Evolutionary conservation across 129 eudicot species (phyloP).

Genomic region (Flaveria brownii): DNA sequence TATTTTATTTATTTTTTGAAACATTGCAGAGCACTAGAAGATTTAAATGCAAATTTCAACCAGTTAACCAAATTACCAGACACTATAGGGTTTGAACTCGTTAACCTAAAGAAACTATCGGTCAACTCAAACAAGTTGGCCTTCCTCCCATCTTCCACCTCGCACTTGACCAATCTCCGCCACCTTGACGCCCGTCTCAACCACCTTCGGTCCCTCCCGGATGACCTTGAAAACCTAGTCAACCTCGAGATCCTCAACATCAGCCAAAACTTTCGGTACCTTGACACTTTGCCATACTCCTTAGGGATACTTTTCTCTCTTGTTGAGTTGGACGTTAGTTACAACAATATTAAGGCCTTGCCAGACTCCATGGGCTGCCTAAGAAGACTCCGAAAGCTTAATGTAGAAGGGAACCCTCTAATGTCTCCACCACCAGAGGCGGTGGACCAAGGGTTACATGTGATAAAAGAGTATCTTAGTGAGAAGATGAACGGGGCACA

Average conservation of each 20-base stretch:
- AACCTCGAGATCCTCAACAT: conserved; percentile 70
- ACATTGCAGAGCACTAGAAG: conserved; percentile 50
- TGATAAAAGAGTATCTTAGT: conserved; percentile 62
- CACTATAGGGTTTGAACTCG: conserved; percentile 78
- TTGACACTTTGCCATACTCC: conserved; percentile 64
- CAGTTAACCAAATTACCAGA: conserved; percentile 58
- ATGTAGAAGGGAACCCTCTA: conserved; percentile 79
- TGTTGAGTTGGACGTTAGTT: conserved; percentile 74
- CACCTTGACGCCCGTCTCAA: conserved; percentile 80
- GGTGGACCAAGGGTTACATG: conserved; percentile 61
- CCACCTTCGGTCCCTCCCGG: conserved; percentile 77
- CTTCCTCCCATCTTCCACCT: conserved; percentile 73
- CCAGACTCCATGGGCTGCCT: conserved; percentile 82
- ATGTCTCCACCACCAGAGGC: conserved; percentile 75
- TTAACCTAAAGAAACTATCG: conserved; percentile 62
- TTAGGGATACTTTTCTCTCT: conserved; percentile 77
- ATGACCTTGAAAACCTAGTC: conserved; percentile 77
- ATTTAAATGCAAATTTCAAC: conserved; percentile 85
- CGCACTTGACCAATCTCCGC: conserved; percentile 75
- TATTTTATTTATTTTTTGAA: not conserved
- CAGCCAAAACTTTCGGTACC: conserved; percentile 82
- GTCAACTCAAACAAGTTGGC: conserved; percentile 78
- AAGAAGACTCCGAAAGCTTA: conserved; percentile 62
- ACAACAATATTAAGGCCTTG: conserved; percentile 56
- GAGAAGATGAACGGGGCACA: conserved; percentile 65